Evolutionary conservation across 306 rosid genomes (phyloP).

Genomic region (Vicia villosa): DNA sequence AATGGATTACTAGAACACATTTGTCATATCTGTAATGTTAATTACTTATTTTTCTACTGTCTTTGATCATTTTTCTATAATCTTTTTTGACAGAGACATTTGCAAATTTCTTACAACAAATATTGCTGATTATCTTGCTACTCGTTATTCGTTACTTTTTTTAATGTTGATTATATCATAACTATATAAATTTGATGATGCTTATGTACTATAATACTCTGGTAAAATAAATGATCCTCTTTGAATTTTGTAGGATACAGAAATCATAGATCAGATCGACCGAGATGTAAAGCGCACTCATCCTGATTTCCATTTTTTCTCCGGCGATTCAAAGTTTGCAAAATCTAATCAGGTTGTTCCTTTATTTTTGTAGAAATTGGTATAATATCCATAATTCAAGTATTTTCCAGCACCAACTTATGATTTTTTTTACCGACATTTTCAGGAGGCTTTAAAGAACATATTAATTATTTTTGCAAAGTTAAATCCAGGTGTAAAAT

Average conservation of each 20-base stretch:
- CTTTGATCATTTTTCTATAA: not conserved
- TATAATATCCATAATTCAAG: conserved; percentile 13
- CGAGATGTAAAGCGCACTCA: conserved; percentile 98
- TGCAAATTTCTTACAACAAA: conserved; percentile 25
- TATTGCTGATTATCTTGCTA: not conserved
- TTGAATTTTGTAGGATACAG: conserved; percentile 75
- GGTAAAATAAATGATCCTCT: conserved; percentile 23
- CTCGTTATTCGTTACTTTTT: conserved; percentile 1
- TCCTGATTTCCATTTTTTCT: conserved; percentile 97
- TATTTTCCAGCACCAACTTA: conserved; percentile 6
- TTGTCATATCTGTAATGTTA: conserved; percentile 12
- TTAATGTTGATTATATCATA: not conserved
- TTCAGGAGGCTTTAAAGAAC: conserved; percentile 88
- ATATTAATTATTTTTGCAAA: conserved; percentile 86
- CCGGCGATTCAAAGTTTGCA: conserved; percentile 84
- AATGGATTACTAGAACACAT: conserved; percentile 5
- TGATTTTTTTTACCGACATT: conserved; percentile 30
- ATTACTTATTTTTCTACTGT: conserved; percentile 15
- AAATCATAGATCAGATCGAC: conserved; percentile 95
- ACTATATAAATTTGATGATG: conserved; percentile 4
- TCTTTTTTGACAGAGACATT: not conserved
- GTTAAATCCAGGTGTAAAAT: conserved; percentile 96
- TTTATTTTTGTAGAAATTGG: conserved; percentile 28
- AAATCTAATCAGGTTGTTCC: conserved; percentile 78
- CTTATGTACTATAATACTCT: conserved; percentile 16